A percentile compares a stretch with the other conserved stretches of the same genome.
phyloP scores from a whole-genome alignment of 1,284 basidiomycete genomes.

The Stygiomarasmius scandens region DNA sequence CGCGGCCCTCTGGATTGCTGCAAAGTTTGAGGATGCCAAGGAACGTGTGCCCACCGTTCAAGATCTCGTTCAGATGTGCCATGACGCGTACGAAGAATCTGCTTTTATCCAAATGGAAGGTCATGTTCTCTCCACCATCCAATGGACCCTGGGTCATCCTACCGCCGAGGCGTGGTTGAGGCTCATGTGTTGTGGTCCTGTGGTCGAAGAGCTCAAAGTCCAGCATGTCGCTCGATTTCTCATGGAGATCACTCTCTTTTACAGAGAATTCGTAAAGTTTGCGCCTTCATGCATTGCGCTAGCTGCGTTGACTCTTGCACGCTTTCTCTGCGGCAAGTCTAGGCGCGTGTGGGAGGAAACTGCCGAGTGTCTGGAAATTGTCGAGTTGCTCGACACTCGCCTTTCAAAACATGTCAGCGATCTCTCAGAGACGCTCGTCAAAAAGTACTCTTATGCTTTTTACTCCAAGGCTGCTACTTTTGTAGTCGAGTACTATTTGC shows the following conservation, averaged over 20 bases:
- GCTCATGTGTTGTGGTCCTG: constrained; percentile 70
- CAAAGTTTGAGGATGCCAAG: constrained; percentile 99
- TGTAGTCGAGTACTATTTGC: constrained; percentile 90
- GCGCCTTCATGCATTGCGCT: constrained; percentile 86
- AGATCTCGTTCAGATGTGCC: constrained; percentile 94
- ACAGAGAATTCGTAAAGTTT: constrained; percentile 91
- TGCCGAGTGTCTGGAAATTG: constrained; percentile 74
- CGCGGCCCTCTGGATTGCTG: constrained; percentile 97
- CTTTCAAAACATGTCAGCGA: constrained; percentile 86
- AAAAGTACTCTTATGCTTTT: constrained; percentile 96
- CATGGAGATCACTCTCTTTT: constrained; percentile 98
- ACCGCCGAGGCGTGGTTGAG: constrained; percentile 98
- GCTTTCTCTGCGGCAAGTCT: constrained; percentile 81
- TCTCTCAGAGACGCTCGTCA: constrained; percentile 91
- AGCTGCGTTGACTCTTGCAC: constrained; percentile 87
- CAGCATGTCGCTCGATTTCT: constrained; percentile 95
- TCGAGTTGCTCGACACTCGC: constrained; percentile 84
- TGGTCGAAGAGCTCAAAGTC: constrained; percentile 83
- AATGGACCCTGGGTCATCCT: constrained; percentile 97
- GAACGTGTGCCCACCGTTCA: constrained; percentile 95
- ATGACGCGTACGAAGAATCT: constrained; percentile 92
- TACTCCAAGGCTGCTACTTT: constrained; percentile 93
- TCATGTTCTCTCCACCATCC: constrained; percentile 94
- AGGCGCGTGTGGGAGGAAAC: constrained; percentile 81
- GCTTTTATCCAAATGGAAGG: constrained; percentile 98